Percentiles rank a stretch among this genome's conserved stretches.
phyloP scores from a whole-genome alignment of 257 asterid genomes.

The Solanum rostratum region DNA sequence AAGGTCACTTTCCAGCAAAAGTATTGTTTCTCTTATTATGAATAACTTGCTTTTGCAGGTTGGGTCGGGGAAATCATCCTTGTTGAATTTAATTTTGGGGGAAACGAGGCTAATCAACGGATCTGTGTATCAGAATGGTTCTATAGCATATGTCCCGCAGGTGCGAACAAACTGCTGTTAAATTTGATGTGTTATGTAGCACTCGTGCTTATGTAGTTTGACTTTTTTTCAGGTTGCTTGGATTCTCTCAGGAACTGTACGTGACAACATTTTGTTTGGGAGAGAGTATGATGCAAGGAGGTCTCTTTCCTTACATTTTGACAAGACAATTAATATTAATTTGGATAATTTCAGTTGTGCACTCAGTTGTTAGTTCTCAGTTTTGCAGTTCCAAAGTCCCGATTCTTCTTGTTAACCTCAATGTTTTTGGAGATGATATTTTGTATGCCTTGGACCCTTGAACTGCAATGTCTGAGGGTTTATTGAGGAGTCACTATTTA shows the following conservation, averaged over 20 bases:
- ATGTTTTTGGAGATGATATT: background rate
- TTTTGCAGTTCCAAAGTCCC: background rate
- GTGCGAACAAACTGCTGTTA: constrained; percentile 22
- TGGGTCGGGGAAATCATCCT: constrained; percentile 95
- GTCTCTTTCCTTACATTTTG: constrained; percentile 18
- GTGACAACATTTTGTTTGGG: constrained; percentile 85
- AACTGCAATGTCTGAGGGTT: background rate
- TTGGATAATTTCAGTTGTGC: background rate
- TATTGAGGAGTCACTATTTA: background rate
- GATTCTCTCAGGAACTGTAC: constrained; percentile 90
- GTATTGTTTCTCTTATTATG: background rate
- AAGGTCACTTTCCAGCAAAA: background rate
- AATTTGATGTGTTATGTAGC: background rate
- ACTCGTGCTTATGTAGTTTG: constrained; percentile 3
- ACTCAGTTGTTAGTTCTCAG: background rate
- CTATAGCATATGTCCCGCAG: constrained; percentile 86
- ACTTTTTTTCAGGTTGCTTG: constrained; percentile 59
- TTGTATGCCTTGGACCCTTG: background rate
- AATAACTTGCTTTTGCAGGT: constrained; percentile 39
- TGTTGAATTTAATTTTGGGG: constrained; percentile 59
- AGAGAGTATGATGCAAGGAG: constrained; percentile 51
- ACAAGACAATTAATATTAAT: background rate
- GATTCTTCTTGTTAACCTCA: background rate
- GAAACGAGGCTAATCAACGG: constrained; percentile 71
- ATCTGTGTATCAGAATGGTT: constrained; percentile 36